Percentiles rank a stretch among this genome's conserved stretches.
phyloP scores from a whole-genome alignment of 2,329 filamentous ascomycete species.

The Anisogramma anomala region DNA sequence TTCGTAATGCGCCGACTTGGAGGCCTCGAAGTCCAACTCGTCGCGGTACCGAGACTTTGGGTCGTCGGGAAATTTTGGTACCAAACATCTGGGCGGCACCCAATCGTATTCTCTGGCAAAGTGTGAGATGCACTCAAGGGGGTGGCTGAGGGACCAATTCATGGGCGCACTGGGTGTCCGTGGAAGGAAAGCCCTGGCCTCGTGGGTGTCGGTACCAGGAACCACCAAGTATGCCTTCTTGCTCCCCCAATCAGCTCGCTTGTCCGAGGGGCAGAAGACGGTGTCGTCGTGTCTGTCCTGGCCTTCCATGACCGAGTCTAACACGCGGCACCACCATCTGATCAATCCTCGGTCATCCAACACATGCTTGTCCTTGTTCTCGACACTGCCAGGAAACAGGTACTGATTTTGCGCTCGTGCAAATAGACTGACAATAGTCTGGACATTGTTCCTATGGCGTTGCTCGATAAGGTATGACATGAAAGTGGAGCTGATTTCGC shows the following conservation, averaged over 20 bases:
- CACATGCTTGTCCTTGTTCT: conserved; percentile 79
- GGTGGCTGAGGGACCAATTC: conserved; percentile 59
- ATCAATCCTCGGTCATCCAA: conserved; percentile 82
- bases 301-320: conserved; percentile 59
- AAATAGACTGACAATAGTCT: conserved; percentile 77
- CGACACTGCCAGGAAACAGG: conserved; percentile 81
- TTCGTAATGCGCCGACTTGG: conserved; percentile 42
- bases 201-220: conserved; percentile 72
- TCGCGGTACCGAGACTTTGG: conserved; percentile 83
- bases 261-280: conserved; percentile 11
- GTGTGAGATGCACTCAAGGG: conserved; percentile 54
- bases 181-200: conserved; percentile 71
- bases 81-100: conserved; percentile 69
- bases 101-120: conserved; percentile 45
- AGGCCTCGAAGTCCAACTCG: conserved; percentile 76
- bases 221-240: conserved; percentile 76
- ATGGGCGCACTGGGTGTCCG: conserved; percentile 35
- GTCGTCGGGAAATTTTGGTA: conserved; percentile 89
- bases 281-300: conserved; percentile 21
- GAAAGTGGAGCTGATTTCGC: conserved; percentile 63
- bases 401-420: conserved; percentile 89
- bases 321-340: conserved; percentile 87
- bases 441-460: conserved; percentile 51
- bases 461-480: conserved; percentile 61
- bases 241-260: conserved; percentile 25